Conservation (phyloP, 2,329 filamentous ascomycete genomes). For the Ophiostoma montium region DNA sequence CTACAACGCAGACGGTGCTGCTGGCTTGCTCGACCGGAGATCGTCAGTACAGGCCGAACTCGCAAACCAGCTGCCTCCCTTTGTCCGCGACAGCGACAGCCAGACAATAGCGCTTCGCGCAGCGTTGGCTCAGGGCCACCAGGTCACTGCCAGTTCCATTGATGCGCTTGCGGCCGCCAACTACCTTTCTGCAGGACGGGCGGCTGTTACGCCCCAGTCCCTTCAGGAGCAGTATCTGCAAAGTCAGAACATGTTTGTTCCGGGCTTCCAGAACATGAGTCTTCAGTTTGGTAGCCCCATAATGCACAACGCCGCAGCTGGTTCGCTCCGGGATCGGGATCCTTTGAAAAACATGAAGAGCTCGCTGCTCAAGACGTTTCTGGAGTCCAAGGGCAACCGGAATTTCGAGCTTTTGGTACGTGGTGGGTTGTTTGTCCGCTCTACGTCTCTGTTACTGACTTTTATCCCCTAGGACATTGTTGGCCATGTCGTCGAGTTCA, state of each 20-base stretch:
- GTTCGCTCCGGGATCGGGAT: conserved; percentile 6
- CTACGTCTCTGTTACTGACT: too few relatives aligned
- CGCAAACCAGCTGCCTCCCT: neutral
- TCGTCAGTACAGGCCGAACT: neutral
- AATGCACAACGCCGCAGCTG: neutral
- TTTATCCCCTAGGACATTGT: too few relatives aligned
- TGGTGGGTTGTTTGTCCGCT: too few relatives aligned
- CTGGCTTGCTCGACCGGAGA: neutral
- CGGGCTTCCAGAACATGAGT: neutral
- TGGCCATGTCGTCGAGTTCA: conserved; percentile 80
- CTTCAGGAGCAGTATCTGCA: neutral
- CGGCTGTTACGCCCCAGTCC: neutral
- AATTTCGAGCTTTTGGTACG: conserved; percentile 72
- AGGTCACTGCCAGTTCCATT: neutral
- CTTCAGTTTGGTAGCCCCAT: neutral
- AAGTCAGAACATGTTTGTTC: neutral
- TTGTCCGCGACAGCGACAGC: neutral
- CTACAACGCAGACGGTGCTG: neutral
- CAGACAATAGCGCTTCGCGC: neutral
- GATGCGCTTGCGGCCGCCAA: neutral
- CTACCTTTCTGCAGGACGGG: neutral
- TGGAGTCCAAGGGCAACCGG: conserved; percentile 50
- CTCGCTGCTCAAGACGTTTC: conserved; percentile 65
- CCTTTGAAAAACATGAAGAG: conserved; percentile 38
- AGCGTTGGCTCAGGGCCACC: neutral